Base-by-base conservation (phyloP, 495 filamentous ascomycete genomes). In the Astrothelium macrocarpum region DNA sequence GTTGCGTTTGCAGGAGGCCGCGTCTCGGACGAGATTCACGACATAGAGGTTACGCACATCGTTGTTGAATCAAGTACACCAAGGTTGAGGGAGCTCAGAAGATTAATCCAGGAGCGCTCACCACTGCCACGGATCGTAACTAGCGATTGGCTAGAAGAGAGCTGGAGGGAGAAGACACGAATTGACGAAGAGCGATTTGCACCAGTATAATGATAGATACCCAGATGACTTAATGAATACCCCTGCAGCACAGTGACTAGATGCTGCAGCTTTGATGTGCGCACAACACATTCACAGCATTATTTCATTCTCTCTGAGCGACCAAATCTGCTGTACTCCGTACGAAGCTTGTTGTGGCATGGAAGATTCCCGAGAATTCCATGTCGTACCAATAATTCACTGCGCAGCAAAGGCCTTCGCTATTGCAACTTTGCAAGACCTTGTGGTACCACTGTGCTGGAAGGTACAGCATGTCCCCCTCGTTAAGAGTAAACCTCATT, bases 401-500 rank as follows among this genome's bases (percentile, higher is more conserved):
- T 0, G 87, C 85, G 61, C 84, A 82, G 62, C 85, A 89, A 14
- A 90, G 81, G 0, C 84, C 83, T 62, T 89, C 86, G 16, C 80
- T 73, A 0, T 75, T 78, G 61, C 79, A 83, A 0, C 77, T 79
- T 69, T 92, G 89, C 1, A 82, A 83, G 11, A 92, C 89, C 70
- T 90, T 89, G 74, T 86, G 84, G 67, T 84, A 84, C 78, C 78
- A 80, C 25, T 61, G 78, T 28, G 85, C 81, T 25, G 89, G 89
- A 26, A 92, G 71, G 74, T 91, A 92, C n/a, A 92, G 67, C 81
- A 92, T 86, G 73, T 92, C 89, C 1, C 89, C 88, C n/a, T 80
- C 78, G 0, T 83, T 67, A 11, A 91, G 70, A 10, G 81, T 84
- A 7, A 90, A 84, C 9, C 79, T 74, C 64, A 88, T 60, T 2